These are phyloP conservation scores for Parachaetomium inaequale DNA, from an alignment of 495 filamentous ascomycete species.

Conservation along the genomic window DNA sequence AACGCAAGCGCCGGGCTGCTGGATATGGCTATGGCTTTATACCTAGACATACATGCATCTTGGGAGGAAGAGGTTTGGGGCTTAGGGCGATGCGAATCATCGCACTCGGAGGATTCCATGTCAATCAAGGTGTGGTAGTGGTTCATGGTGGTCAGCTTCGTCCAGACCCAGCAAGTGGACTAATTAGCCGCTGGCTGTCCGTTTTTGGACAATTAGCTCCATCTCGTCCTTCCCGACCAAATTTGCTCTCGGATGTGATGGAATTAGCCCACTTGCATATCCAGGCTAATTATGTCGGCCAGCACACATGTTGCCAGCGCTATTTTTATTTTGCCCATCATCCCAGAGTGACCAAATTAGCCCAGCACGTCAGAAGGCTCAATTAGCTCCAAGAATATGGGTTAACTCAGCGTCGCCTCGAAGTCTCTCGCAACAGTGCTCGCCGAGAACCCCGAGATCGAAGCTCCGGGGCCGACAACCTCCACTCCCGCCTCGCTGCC, in stretches of 20 bases:
- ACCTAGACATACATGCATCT: not conserved
- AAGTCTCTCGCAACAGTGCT: conserved; percentile 8
- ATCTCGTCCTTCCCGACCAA: not conserved
- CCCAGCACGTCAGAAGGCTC: not conserved
- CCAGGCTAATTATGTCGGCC: conserved; percentile 31
- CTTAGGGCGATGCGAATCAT: not conserved
- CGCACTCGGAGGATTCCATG: not conserved
- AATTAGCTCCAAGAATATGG: conserved; percentile 2
- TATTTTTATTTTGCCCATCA: conserved; percentile 24
- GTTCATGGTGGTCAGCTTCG: not conserved
- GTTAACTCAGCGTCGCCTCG: too few species aligned
- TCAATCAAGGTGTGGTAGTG: not conserved
- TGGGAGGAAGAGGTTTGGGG: not conserved
- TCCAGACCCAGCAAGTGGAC: conserved; percentile 13
- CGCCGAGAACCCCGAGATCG: conserved; percentile 21
- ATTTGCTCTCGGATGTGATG: conserved; percentile 18
- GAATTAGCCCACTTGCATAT: conserved; percentile 20
- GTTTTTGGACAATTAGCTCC: conserved; percentile 15
- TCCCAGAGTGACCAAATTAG: conserved; percentile 19
- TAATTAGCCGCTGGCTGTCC: conserved; percentile 34
- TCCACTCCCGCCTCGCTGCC: not conserved
- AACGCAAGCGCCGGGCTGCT: not conserved
- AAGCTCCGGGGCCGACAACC: conserved; percentile 11
- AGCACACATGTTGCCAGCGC: conserved; percentile 14
- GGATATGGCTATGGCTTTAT: conserved; percentile 8